Percentiles rank a stretch among this genome's conserved stretches.
Evolutionary conservation across 768 basidiomycete genomes (phyloP).

Genomic region (Tephrocybe sp.): DNA sequence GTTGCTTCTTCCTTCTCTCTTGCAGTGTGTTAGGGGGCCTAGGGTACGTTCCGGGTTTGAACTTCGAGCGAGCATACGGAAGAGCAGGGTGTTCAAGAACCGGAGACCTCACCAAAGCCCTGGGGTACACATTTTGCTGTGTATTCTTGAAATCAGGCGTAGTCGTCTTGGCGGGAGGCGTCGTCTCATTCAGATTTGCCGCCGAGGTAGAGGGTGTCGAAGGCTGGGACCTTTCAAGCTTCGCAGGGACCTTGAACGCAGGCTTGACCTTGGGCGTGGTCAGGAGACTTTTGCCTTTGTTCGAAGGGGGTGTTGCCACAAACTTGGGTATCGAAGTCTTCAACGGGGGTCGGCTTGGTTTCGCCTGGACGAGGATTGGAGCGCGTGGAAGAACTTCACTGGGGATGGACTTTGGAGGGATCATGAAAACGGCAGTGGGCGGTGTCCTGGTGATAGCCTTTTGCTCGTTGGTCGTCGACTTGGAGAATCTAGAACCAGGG

Average conservation of each 20-base stretch:
- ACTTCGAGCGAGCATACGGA: not conserved
- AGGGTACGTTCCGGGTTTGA: conserved; percentile 4
- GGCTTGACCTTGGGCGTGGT: not conserved
- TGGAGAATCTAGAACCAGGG: too few species aligned
- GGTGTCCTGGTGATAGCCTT: too few species aligned
- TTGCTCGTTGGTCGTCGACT: too few species aligned
- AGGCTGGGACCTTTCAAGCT: not conserved
- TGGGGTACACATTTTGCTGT: not conserved
- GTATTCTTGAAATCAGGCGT: not conserved
- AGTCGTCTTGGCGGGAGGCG: not conserved
- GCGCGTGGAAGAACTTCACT: not conserved
- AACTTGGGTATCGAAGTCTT: not conserved
- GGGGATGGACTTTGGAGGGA: not conserved
- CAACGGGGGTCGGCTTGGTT: too few species aligned
- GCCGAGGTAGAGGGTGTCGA: too few species aligned
- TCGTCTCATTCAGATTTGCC: not conserved
- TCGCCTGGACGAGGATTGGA: not conserved
- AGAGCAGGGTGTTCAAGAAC: not conserved
- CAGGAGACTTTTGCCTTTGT: too few species aligned
- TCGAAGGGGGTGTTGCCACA: too few species aligned
- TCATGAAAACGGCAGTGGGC: not conserved
- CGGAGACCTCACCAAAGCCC: not conserved
- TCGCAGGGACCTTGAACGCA: not conserved
- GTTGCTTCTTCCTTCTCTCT: too few species aligned
- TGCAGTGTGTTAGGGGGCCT: not conserved